Conservation (phyloP, 2,329 filamentous ascomycete genomes). For the Fusarium camptoceras region DNA sequence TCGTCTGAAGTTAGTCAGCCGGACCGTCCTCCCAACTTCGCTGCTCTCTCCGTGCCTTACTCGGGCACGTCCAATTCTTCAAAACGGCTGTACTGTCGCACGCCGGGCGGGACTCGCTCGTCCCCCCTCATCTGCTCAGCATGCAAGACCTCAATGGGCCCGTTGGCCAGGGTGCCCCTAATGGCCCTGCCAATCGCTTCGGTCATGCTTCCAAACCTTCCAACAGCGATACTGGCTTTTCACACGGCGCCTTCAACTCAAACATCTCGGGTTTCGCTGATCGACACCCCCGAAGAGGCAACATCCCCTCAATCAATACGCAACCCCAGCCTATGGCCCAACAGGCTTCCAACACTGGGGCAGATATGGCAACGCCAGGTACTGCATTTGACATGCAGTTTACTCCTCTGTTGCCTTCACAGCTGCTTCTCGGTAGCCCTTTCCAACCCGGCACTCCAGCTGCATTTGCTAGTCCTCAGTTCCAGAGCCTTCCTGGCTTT, state of each 20-base stretch:
- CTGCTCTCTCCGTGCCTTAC: constrained; percentile 42
- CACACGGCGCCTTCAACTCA: constrained; percentile 89
- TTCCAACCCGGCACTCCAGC: constrained; percentile 96
- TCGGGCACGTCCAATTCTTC: constrained; percentile 69
- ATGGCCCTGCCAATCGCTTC: constrained; percentile 71
- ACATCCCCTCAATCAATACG: constrained; percentile 94
- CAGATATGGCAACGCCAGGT: constrained; percentile 86
- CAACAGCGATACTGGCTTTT: constrained; percentile 88
- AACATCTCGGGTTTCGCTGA: constrained; percentile 89
- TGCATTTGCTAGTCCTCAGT: constrained; percentile 90
- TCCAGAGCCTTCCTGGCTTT: constrained; percentile 85
- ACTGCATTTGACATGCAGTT: constrained; percentile 98
- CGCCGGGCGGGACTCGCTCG: constrained; percentile 82
- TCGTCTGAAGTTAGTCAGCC: constrained; percentile 23
- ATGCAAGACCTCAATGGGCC: constrained; percentile 89
- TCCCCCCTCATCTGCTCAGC: constrained; percentile 86
- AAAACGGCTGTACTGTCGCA: constrained; percentile 87
- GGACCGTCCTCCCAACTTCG: constrained; percentile 20
- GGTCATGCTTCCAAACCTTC: constrained; percentile 84
- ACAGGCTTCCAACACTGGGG: constrained; percentile 61
- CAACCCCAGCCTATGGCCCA: constrained; percentile 74
- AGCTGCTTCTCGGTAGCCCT: constrained; percentile 92
- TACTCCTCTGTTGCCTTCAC: constrained; percentile 92
- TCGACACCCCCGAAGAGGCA: constrained; percentile 83
- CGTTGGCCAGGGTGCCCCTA: constrained; percentile 57